A percentile compares a stretch with the other conserved stretches of the same genome.
Conservation (phyloP, 2,329 filamentous ascomycete species). For the Rhytidhysteron rufulum region DNA sequence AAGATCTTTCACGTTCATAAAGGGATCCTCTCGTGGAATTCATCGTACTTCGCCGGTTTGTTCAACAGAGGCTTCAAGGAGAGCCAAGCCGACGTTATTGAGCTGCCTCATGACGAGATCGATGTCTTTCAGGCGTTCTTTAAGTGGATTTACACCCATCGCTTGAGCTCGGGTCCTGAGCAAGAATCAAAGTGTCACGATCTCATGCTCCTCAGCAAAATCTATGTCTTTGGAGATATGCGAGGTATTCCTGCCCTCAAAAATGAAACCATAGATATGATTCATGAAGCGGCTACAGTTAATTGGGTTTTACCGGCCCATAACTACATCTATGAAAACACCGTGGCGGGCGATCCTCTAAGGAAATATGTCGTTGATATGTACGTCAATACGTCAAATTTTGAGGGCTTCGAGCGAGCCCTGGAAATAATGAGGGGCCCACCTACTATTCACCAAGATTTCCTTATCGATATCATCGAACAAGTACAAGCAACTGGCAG, state of each 20-base stretch:
- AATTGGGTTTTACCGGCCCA: conserved; percentile 1
- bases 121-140: conserved; percentile 20
- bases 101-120: conserved; percentile 16
- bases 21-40: neutral
- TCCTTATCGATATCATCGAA: neutral
- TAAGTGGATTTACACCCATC: conserved; percentile 17
- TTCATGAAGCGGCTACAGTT: conserved; percentile 4
- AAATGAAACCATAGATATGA: conserved; percentile 10
- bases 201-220: conserved; percentile 3
- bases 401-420: neutral
- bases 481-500: neutral
- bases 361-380: conserved; percentile 5
- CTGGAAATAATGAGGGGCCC: neutral
- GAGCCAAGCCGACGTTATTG: conserved; percentile 11
- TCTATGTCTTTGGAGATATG: conserved; percentile 12
- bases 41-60: neutral
- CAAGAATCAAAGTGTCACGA: neutral
- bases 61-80: conserved; percentile 3
- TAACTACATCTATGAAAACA: conserved; percentile 9
- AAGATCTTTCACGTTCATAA: conserved; percentile 6
- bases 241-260: conserved; percentile 10
- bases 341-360: neutral
- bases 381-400: neutral
- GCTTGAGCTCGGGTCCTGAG: neutral
- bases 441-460: neutral